Conservation (phyloP, 1,284 basidiomycete genomes). For the Ceratobasidium sp. region DNA sequence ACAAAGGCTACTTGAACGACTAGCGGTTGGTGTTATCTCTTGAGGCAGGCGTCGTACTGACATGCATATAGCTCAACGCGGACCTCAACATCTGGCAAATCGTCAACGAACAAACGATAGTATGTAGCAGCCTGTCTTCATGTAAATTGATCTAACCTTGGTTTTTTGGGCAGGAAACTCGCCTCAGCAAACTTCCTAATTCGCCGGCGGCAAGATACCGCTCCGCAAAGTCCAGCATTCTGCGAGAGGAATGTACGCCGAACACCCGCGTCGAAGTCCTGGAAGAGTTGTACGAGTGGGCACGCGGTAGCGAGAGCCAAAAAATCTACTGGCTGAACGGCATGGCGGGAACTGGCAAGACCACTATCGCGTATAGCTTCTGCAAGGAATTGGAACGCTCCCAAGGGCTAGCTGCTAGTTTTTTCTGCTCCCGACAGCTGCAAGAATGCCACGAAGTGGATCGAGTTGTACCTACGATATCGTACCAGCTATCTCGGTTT, state of each 20-base stretch:
- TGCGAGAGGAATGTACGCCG: background rate
- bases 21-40: background rate
- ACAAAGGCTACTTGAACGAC: background rate
- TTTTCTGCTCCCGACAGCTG: conserved; percentile 19
- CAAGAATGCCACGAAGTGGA: conserved; percentile 1
- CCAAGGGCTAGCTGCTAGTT: conserved; percentile 5
- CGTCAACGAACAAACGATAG: conserved; percentile 15
- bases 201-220: background rate
- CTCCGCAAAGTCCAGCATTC: background rate
- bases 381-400: background rate
- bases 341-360: conserved; percentile 17
- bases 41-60: background rate
- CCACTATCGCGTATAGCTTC: conserved; percentile 19
- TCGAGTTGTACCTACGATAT: conserved; percentile 17
- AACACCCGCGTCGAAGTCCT: conserved; percentile 2
- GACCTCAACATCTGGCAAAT: conserved; percentile 19
- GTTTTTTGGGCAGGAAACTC: conserved; percentile 1
- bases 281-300: background rate
- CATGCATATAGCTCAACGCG: background rate
- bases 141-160: background rate
- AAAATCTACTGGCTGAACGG: conserved; percentile 34
- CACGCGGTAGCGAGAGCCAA: background rate
- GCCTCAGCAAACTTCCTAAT: background rate
- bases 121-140: background rate
- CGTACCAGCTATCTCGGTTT: conserved; percentile 25